Evolutionary conservation across 2,329 filamentous ascomycete genomes (phyloP).

Genomic region (Exophiala sideris): DNA sequence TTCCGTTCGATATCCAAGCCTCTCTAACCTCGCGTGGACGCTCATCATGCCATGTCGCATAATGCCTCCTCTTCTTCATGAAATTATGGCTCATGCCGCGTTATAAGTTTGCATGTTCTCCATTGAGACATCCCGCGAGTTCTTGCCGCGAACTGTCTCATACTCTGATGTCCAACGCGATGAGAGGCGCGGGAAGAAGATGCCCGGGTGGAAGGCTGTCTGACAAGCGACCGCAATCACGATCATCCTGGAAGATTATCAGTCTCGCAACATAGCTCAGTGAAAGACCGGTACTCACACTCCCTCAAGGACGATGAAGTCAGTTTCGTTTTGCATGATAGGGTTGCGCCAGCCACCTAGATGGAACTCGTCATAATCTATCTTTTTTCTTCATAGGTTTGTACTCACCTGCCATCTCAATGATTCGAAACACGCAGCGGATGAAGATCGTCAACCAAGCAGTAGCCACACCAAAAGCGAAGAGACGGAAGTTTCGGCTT

Average conservation of each 20-base stretch:
- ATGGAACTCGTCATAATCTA: too few relatives aligned
- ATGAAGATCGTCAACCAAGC: constrained; percentile 44
- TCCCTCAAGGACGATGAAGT: constrained; percentile 52
- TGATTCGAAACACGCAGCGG: constrained; percentile 50
- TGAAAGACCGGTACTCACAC: constrained; percentile 13
- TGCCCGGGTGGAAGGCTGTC: constrained; percentile 25
- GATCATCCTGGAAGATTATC: constrained; percentile 14
- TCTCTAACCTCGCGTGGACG: background rate
- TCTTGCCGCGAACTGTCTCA: constrained; percentile 1
- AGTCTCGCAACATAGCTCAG: background rate
- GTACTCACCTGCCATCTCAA: constrained; percentile 40
- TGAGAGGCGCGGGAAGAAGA: constrained; percentile 22
- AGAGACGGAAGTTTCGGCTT: constrained; percentile 21
- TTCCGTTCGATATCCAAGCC: too few relatives aligned
- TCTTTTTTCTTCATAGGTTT: too few relatives aligned
- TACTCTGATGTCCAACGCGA: constrained; percentile 2
- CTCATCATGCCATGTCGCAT: background rate
- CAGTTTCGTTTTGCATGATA: constrained; percentile 47
- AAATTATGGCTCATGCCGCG: background rate
- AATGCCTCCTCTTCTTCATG: background rate
- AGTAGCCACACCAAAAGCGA: constrained; percentile 12
- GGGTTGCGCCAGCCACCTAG: constrained; percentile 41
- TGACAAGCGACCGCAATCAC: constrained; percentile 18
- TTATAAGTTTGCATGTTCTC: constrained; percentile 3
- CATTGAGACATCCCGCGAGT: constrained; percentile 13